Percentiles rank a stretch among this genome's conserved stretches.
Conservation (phyloP, 441 rosid species). For the Pelargonium cotyledonis region DNA sequence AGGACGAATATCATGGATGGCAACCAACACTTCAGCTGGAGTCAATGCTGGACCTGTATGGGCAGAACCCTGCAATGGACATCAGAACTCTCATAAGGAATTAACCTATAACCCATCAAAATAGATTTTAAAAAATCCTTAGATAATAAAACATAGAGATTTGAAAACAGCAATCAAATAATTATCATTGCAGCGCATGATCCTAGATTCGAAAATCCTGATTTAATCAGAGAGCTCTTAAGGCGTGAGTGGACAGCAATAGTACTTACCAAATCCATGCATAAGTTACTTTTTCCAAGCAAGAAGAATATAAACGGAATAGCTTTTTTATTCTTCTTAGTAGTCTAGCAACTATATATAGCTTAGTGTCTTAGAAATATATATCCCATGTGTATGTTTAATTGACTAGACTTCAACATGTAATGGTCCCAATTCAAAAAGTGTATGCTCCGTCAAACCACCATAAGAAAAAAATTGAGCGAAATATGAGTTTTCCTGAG, state of each 20-base stretch:
- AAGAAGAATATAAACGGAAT: neutral
- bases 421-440: neutral
- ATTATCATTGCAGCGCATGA: neutral
- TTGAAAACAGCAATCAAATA: neutral
- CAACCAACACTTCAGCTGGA: conserved; percentile 95
- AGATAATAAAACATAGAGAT: neutral
- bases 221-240: neutral
- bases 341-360: too few species aligned
- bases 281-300: neutral
- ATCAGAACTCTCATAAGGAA: neutral
- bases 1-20: conserved; percentile 86
- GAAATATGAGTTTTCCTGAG: neutral
- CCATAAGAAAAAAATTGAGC: neutral
- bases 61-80: conserved; percentile 82
- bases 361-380: neutral
- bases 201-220: neutral
- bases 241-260: neutral
- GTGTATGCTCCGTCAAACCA: neutral
- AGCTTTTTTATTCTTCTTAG: neutral
- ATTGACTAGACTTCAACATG: neutral
- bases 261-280: neutral
- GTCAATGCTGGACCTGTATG: conserved; percentile 99
- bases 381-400: neutral
- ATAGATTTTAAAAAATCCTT: neutral
- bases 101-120: neutral